Evolutionary conservation across 1,139 yeast species (phyloP).

Genomic region (Saccharomyces uvarum): DNA sequence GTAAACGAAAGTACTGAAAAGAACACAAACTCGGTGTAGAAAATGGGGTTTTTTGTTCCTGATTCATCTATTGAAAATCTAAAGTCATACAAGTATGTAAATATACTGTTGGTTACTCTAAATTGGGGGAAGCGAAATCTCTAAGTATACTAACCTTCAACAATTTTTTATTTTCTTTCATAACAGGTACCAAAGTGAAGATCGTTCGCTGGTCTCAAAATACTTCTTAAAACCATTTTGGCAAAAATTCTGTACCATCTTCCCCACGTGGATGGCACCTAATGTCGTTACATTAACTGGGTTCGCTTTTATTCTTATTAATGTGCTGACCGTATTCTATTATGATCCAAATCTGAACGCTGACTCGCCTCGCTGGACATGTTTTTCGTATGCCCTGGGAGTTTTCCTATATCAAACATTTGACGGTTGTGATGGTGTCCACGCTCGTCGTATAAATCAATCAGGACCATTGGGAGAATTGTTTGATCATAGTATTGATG

Average conservation of each 20-base stretch:
- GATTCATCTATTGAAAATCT: constrained; percentile 52
- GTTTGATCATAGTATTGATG: constrained; percentile 90
- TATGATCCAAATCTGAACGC: constrained; percentile 61
- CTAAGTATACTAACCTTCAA: background rate
- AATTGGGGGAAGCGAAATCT: background rate
- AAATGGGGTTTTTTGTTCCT: constrained; percentile 70
- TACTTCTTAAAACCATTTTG: constrained; percentile 71
- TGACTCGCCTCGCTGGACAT: constrained; percentile 68
- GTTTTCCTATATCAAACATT: constrained; percentile 87
- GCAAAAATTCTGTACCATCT: constrained; percentile 55
- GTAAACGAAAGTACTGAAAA: background rate
- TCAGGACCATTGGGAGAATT: constrained; percentile 91
- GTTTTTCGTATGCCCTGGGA: constrained; percentile 71
- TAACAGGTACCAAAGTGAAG: constrained; percentile 56
- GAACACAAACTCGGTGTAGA: constrained; percentile 3
- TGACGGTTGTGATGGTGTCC: constrained; percentile 94
- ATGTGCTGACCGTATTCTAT: constrained; percentile 56
- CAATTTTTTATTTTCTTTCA: constrained; percentile 5
- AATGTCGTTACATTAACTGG: constrained; percentile 79
- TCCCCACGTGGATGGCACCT: constrained; percentile 84
- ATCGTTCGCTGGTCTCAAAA: constrained; percentile 68
- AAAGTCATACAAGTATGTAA: constrained; percentile 55
- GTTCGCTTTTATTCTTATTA: constrained; percentile 56
- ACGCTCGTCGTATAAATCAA: constrained; percentile 87
- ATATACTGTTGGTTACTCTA: background rate